Percentiles rank a stretch among this genome's conserved stretches.
These are phyloP conservation scores for Aureobasidium sp. DNA, from an alignment of 2,329 filamentous ascomycete species.

Conservation along the genomic window DNA sequence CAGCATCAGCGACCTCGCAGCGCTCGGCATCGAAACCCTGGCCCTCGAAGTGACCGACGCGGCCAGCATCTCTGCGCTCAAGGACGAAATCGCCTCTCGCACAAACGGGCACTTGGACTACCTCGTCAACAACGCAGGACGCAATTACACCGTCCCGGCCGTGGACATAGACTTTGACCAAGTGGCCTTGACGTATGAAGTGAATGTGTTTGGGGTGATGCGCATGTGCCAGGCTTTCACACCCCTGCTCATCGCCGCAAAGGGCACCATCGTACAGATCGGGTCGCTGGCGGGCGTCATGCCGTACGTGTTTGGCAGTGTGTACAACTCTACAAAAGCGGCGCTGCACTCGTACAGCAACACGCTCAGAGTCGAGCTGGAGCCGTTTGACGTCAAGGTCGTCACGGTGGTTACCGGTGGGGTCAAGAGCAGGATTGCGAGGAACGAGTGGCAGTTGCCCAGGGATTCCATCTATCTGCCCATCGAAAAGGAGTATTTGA, in stretches of 20 bases:
- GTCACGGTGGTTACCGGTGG: slow-evolving; percentile 51
- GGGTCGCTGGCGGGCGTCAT: slow-evolving; percentile 40
- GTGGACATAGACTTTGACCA: slow-evolving; percentile 47
- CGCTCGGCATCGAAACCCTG: slow-evolving; percentile 48
- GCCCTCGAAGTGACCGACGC: slow-evolving; percentile 47
- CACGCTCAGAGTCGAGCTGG: slow-evolving; percentile 51
- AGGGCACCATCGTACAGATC: slow-evolving; percentile 32
- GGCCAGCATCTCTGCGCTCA: slow-evolving; percentile 43
- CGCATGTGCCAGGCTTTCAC: slow-evolving; percentile 50
- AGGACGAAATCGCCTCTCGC: slow-evolving; percentile 40
- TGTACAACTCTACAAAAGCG: slow-evolving; percentile 54
- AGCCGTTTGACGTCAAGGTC: slow-evolving; percentile 44
- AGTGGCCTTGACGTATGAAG: slow-evolving; percentile 43
- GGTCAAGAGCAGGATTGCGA: slow-evolving; percentile 52
- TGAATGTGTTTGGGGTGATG: slow-evolving; percentile 54
- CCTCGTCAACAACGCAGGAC: slow-evolving; percentile 53
- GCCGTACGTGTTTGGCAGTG: slow-evolving; percentile 37
- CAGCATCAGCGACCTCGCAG: slow-evolving; percentile 43
- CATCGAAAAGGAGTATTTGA: slow-evolving; percentile 45
- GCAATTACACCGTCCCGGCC: slow-evolving; percentile 52
- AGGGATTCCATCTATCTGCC: slow-evolving; percentile 47
- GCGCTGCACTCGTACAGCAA: slow-evolving; percentile 53
- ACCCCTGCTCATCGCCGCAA: slow-evolving; percentile 44
- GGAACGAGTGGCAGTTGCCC: slow-evolving; percentile 43
- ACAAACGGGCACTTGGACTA: slow-evolving; percentile 47